These are phyloP conservation scores for Trichophyton simii DNA, from an alignment of 2,329 filamentous ascomycete species.

Conservation along the genomic window DNA sequence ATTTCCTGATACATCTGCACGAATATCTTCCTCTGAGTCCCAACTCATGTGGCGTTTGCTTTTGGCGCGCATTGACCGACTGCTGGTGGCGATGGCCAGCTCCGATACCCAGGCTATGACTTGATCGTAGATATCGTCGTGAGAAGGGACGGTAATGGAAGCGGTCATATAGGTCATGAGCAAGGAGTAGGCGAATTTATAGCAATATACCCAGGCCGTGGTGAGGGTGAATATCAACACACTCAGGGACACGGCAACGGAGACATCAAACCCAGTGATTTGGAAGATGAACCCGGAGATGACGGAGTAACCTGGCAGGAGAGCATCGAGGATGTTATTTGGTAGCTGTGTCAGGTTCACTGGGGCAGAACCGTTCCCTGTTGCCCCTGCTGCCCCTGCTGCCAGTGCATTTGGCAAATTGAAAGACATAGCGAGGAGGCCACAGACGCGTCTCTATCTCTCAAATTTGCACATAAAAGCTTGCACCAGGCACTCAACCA, in stretches of 20 bases:
- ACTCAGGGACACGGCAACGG: slow-evolving; percentile 33
- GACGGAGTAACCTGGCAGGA: slow-evolving; percentile 40
- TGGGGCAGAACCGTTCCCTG: slow-evolving; percentile 4
- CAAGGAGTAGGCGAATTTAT: slow-evolving; percentile 18
- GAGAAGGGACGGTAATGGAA: slow-evolving; percentile 40
- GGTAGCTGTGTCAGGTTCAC: slow-evolving; percentile 27
- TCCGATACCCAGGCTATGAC: slow-evolving; percentile 48
- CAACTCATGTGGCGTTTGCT: slow-evolving; percentile 44
- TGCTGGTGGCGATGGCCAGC: slow-evolving; percentile 41
- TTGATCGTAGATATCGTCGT: slow-evolving; percentile 47
- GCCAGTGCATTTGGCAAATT: background rate
- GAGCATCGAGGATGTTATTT: slow-evolving; percentile 36
- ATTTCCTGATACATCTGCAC: slow-evolving; percentile 17
- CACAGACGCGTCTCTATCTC: background rate
- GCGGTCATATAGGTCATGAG: slow-evolving; percentile 31
- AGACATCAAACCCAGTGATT: slow-evolving; percentile 37
- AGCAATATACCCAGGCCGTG: slow-evolving; percentile 28
- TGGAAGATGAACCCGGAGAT: slow-evolving; percentile 34
- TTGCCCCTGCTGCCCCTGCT: background rate
- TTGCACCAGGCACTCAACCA: background rate
- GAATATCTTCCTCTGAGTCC: slow-evolving; percentile 29
- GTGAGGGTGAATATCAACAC: slow-evolving; percentile 31
- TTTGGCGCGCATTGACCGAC: slow-evolving; percentile 44
- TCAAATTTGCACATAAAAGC: background rate
- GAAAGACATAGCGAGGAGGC: slow-evolving; percentile 1